Evolutionary conservation across 257 asterid genomes (phyloP), one percentile per base, ranked within the genome.

Genomic region (Handroanthus guayacan): DNA sequence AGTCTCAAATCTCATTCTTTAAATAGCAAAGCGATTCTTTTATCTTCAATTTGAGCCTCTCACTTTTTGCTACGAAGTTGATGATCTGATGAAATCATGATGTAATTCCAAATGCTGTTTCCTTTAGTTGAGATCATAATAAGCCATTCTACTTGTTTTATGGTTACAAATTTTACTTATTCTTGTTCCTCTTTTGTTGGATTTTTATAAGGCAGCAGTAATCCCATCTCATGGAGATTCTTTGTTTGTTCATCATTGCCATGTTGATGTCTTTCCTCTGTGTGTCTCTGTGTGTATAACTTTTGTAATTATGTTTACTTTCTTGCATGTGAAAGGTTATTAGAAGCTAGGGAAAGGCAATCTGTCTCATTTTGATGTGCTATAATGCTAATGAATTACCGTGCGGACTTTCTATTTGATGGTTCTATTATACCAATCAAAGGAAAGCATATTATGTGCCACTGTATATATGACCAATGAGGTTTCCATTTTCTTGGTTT

Each of bases 1-100:
- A 68, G 66, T 78, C 75, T 61, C 9, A 44, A 50, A 39, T 81
- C 57, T 76, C 36, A 20, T 81, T 41, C 58, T 78, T 74, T 77
- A 71, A 63, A 4, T 48, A 63, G 69, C 65, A n/a, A 57, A 63
- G 65, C 31, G 9, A 63, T 51, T 60, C 18, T 65, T 39, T 56
- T 44, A 64, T 84, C 62, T 78, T 83, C 48, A 67, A 6, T 20
- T 50, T 74, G 62, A 75, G n/a, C 65, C 20, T 68, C 76, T 74
- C 73, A 55, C 16, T 10, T 62, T 50, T 63, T 41, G 52, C 73
- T 48, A 5, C 66, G 51, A 61, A 66, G 37, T 67, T 61, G 44
- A 60, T 45, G 56, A 65, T 65, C 25, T 41, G 17, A 48, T 64
- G 61, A 44, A 63, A 31, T 72, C 25, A 51, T 44, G 45, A 45